A percentile compares a stretch with the other conserved stretches of the same genome.
Evolutionary conservation across 257 asterid genomes (phyloP).

Genomic region (Lantana camara): DNA sequence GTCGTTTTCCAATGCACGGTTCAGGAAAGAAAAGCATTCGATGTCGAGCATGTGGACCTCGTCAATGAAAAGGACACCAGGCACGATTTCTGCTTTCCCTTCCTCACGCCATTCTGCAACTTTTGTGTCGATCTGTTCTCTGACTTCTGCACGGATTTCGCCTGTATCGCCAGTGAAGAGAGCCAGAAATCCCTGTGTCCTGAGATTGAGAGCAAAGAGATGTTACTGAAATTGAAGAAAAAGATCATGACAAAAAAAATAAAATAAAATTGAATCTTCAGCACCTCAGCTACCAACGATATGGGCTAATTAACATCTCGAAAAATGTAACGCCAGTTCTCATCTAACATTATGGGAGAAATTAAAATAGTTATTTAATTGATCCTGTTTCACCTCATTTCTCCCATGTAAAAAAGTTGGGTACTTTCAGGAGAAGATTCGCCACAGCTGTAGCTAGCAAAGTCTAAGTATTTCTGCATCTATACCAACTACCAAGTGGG

Average conservation of each 20-base stretch:
- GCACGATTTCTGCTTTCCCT: slow-evolving; percentile 94
- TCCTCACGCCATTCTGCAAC: slow-evolving; percentile 99
- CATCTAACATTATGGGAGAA: neutral
- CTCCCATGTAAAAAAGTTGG: neutral
- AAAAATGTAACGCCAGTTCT: neutral
- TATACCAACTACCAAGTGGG: too few relatives aligned
- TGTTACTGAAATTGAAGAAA: neutral
- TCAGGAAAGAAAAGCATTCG: slow-evolving; percentile 92
- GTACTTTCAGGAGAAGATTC: too few relatives aligned
- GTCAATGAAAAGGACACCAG: slow-evolving; percentile 94
- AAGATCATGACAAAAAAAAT: neutral
- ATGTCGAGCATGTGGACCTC: slow-evolving; percentile 99
- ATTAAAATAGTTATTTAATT: neutral
- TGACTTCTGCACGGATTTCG: slow-evolving; percentile 90
- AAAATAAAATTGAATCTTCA: neutral
- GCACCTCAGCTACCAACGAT: neutral
- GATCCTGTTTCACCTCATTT: neutral
- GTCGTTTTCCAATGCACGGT: slow-evolving; percentile 93
- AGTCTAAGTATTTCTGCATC: neutral
- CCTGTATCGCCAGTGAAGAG: slow-evolving; percentile 93
- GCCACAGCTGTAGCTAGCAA: neutral
- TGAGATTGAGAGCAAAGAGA: slow-evolving; percentile 30
- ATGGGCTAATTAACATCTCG: neutral
- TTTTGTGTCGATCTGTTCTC: slow-evolving; percentile 96
- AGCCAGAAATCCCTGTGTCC: slow-evolving; percentile 95